These are phyloP conservation scores for Desmodesmus armatus DNA, from an alignment of 139 green algal species.

Conservation along the genomic window DNA sequence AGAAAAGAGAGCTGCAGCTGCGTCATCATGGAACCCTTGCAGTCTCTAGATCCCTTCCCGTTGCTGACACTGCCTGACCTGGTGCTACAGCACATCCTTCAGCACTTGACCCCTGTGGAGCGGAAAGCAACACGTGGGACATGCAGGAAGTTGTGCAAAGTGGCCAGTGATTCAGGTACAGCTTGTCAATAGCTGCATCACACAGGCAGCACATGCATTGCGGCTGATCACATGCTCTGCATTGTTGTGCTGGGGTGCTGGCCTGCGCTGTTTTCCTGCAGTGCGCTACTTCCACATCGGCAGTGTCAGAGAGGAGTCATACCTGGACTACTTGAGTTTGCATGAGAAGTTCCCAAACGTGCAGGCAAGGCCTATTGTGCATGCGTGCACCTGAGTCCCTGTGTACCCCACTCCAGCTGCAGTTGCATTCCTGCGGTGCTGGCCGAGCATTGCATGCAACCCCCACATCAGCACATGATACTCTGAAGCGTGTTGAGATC, in stretches of 20 bases:
- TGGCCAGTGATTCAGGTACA: background rate
- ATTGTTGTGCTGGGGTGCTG: background rate
- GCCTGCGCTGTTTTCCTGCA: conserved; percentile 9
- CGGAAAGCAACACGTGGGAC: conserved; percentile 25
- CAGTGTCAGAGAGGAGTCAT: background rate
- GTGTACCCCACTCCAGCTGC: background rate
- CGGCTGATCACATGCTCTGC: background rate
- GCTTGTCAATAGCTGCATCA: background rate
- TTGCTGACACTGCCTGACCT: background rate
- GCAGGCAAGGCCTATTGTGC: background rate
- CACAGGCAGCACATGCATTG: background rate
- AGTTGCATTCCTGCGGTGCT: no score
- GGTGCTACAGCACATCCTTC: background rate
- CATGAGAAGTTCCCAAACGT: conserved; percentile 45
- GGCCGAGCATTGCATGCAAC: no score
- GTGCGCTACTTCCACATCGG: conserved; percentile 31
- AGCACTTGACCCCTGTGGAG: conserved; percentile 3
- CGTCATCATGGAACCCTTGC: no score
- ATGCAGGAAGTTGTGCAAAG: conserved; percentile 18
- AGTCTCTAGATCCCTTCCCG: no score
- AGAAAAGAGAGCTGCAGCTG: no score
- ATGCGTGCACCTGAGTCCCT: background rate
- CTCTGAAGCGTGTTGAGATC: no score
- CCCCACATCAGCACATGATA: no score
- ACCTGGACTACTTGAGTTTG: conserved; percentile 29